Percentiles rank a stretch among this genome's conserved stretches.
These are phyloP conservation scores for Gastrodia elata DNA, from an alignment of 106 monocot genomes.

Conservation along the genomic window DNA sequence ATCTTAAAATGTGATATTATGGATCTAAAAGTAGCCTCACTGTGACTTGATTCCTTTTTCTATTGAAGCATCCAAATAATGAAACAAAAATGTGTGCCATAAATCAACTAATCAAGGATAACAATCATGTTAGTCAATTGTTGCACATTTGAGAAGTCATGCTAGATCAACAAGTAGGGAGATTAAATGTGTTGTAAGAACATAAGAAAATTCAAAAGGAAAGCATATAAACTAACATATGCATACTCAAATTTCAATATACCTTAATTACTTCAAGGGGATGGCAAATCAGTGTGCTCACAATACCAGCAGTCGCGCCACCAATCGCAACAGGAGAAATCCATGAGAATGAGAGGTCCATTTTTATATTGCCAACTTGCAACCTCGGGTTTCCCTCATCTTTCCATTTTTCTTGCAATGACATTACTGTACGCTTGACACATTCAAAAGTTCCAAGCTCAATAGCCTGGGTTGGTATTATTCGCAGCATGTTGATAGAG, in stretches of 20 bases:
- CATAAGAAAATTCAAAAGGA: not conserved
- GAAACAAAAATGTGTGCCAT: not conserved
- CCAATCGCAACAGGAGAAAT: slow-evolving; percentile 82
- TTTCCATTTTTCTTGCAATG: slow-evolving; percentile 52
- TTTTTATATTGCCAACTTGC: slow-evolving; percentile 31
- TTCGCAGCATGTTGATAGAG: slow-evolving; percentile 84
- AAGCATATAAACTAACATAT: not conserved
- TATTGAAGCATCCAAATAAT: not conserved
- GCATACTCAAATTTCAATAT: not conserved
- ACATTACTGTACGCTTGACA: slow-evolving; percentile 44
- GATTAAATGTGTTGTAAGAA: not conserved
- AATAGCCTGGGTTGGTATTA: slow-evolving; percentile 86
- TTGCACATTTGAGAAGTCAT: not conserved
- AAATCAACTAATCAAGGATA: not conserved
- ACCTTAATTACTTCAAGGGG: slow-evolving; percentile 97
- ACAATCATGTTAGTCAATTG: not conserved
- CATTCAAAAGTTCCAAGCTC: slow-evolving; percentile 83
- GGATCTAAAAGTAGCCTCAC: not conserved
- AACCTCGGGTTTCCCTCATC: slow-evolving; percentile 27
- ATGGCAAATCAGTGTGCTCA: slow-evolving; percentile 81
- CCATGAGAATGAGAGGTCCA: slow-evolving; percentile 52
- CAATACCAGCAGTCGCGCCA: slow-evolving; percentile 92
- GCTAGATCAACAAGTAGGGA: not conserved
- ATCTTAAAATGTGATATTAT: not conserved
- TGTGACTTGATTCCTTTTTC: not conserved